A percentile compares a stretch with the other conserved stretches of the same genome.
These are phyloP conservation scores for Sutorius australiensis DNA, from an alignment of 768 basidiomycete genomes.

Conservation along the genomic window DNA sequence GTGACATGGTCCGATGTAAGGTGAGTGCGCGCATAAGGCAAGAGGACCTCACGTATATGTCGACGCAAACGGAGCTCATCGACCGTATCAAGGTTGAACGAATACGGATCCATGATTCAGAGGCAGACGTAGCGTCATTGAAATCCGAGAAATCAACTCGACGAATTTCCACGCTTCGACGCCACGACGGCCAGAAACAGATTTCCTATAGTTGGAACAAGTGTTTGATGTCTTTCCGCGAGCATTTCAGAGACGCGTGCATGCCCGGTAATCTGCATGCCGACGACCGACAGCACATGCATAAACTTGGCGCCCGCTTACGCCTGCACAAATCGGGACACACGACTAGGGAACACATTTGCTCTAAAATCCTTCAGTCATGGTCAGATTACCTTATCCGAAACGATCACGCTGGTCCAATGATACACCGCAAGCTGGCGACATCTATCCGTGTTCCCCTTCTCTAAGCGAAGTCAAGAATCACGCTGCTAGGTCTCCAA, in stretches of 20 bases:
- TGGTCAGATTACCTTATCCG: background rate
- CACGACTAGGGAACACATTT: background rate
- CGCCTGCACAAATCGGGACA: background rate
- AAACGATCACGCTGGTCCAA: background rate
- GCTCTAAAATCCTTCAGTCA: background rate
- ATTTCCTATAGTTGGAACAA: background rate
- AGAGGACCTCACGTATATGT: slow-evolving; percentile 54
- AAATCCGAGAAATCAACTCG: background rate
- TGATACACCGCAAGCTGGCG: background rate
- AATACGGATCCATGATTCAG: slow-evolving; percentile 13
- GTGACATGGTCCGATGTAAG: slow-evolving; percentile 52
- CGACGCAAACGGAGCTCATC: slow-evolving; percentile 24
- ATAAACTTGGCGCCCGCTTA: background rate
- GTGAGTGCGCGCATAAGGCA: slow-evolving; percentile 51
- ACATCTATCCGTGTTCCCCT: background rate
- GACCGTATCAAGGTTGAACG: slow-evolving; percentile 17
- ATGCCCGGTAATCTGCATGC: background rate
- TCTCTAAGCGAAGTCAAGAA: background rate
- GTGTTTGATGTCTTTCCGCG: background rate
- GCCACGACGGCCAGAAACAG: background rate
- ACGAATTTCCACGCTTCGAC: slow-evolving; percentile 1
- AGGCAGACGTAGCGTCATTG: background rate
- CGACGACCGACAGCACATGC: background rate
- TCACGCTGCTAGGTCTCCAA: background rate
- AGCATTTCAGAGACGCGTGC: background rate